Evolutionary conservation across 495 filamentous ascomycete genomes (phyloP).

Genomic region (Penicillium flavigenum): DNA sequence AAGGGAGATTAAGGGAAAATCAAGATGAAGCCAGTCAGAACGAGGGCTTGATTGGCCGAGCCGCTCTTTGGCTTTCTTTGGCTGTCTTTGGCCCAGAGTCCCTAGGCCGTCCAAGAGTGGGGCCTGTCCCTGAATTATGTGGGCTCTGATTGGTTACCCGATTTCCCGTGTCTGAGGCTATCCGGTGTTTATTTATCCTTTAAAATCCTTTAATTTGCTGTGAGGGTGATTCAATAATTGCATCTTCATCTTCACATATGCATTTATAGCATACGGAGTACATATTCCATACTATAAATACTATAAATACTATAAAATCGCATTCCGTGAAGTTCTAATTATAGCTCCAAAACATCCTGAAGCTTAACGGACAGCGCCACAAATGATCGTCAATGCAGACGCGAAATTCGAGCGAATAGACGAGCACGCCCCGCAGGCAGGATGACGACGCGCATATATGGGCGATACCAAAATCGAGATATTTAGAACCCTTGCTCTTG

Average conservation of each 20-base stretch:
- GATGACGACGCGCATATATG: slow-evolving; percentile 4
- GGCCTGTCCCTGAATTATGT: not conserved
- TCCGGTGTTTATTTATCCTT: slow-evolving; percentile 5
- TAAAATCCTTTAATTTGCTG: not conserved
- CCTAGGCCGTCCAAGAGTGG: not conserved
- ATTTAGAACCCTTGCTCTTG: not conserved
- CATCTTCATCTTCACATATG: not conserved
- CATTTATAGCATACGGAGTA: not conserved
- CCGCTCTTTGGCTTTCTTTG: slow-evolving; percentile 5
- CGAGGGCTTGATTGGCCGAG: slow-evolving; percentile 12
- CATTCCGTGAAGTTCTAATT: not conserved
- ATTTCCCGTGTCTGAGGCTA: not conserved
- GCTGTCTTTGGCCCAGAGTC: slow-evolving; percentile 1
- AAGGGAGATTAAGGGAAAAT: slow-evolving; percentile 16
- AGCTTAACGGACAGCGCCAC: slow-evolving; percentile 4
- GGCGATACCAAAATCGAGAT: not conserved
- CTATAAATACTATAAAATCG: not conserved
- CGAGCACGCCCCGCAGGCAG: not conserved
- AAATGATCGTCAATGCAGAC: not conserved
- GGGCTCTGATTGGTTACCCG: slow-evolving; percentile 7
- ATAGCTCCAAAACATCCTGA: not conserved
- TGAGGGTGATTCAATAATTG: not conserved
- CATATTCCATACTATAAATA: not conserved
- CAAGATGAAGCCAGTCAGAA: slow-evolving; percentile 10
- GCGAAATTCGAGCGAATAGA: not conserved